Base-by-base conservation (phyloP, 2,329 filamentous ascomycete species). In the Xylariaceae sp. region DNA sequence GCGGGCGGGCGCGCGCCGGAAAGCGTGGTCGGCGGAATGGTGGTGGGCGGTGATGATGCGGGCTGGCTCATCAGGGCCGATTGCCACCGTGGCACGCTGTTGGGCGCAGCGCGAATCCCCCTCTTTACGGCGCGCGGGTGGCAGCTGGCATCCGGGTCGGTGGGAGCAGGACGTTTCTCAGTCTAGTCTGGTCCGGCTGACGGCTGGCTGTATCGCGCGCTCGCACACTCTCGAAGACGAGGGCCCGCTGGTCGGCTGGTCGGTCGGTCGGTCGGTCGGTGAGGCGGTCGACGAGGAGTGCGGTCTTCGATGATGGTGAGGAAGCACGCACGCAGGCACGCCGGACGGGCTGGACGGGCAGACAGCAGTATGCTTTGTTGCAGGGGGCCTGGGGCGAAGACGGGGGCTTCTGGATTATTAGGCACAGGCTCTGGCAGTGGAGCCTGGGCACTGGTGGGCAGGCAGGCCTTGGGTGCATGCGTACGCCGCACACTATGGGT, bases 21-120 rank as follows among this genome's bases (percentile, higher is more conserved):
- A 42, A 35, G 38, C 30, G 41, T 40, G 36, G 40, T 47, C 42
- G 38, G 33, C 45, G 29, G 27, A 26, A 27, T 28, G 38, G 33
- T 31, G n/a, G 33, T 36, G 24, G 12, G n/a, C 12, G 15, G 24
- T 8, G 15, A 26, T 38, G 30, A 35, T 40, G 40, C 37, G 40
- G 35, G 32, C 36, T 42, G 28, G 41, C 27, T 42, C 43, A 36
- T 40, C 38, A 16, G 37, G 35, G 31, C 40, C 31, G 40, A 45
- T 44, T 43, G 43, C 46, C 45, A 42, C 43, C 39, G 33, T 8
- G 15, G 24, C 30, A 31, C 32, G 21, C 24, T 14, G 5, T 26
- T 14, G 24, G 24, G 24, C 12, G n/a, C 24, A n/a, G 15, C 24
- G 24, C n/a, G 24, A 12, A 11, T 26, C 24, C 12, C 24, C n/a